Conservation (phyloP, 2,329 filamentous ascomycete species). For the Aspergillus neoniger region DNA sequence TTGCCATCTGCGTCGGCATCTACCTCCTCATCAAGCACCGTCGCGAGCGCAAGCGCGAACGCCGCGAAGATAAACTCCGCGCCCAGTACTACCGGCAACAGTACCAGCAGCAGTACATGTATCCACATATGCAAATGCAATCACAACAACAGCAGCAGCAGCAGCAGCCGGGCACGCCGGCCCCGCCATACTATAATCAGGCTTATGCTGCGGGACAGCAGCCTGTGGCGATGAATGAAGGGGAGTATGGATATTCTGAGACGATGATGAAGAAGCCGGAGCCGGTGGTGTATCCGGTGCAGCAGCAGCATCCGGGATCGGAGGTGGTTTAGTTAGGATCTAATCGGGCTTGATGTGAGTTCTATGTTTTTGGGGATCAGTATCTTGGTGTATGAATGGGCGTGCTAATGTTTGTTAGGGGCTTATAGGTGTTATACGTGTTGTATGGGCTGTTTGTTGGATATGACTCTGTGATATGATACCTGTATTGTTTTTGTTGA, state of each 20-base stretch:
- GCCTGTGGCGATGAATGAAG: not conserved
- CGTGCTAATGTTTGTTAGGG: not conserved
- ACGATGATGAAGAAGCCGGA: conserved; percentile 1
- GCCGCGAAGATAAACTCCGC: not conserved
- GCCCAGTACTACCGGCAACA: conserved; percentile 1
- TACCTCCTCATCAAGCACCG: not conserved
- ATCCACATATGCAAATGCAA: not conserved
- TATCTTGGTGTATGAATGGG: not conserved
- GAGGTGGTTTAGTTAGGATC: not conserved
- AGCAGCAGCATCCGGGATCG: conserved; percentile 1
- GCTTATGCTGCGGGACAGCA: not conserved
- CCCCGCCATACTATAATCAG: not conserved
- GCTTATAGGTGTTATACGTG: not conserved
- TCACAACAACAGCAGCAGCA: not conserved
- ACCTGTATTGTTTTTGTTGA: not conserved
- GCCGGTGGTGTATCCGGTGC: conserved; percentile 1
- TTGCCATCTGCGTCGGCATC: not conserved
- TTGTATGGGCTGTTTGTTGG: not conserved
- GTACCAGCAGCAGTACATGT: not conserved
- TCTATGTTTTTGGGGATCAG: not conserved
- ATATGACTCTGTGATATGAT: not conserved
- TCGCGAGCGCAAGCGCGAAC: not conserved
- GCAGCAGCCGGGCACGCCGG: not conserved
- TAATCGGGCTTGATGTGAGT: not conserved
- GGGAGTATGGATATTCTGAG: not conserved